A percentile compares a stretch with the other conserved stretches of the same genome.
phyloP scores from a whole-genome alignment of 176 grass and related monocot genomes.

The Aegilops bicornis region DNA sequence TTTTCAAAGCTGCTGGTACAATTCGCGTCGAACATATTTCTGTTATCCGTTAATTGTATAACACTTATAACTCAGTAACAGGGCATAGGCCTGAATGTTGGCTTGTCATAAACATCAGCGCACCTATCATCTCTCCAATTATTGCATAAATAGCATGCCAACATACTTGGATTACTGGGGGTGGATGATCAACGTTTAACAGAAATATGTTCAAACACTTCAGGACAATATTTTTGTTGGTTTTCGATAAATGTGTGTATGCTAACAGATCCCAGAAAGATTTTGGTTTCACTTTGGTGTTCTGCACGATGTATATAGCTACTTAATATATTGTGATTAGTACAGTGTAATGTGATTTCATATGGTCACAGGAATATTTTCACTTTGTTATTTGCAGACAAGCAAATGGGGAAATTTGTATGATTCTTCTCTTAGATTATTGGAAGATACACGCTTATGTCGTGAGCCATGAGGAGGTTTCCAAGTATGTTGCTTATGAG shows the following conservation, averaged over 20 bases:
- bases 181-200: not conserved
- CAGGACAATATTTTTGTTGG: not conserved
- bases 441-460: conserved; percentile 87
- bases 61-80: not conserved
- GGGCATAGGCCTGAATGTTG: not conserved
- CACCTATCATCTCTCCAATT: not conserved
- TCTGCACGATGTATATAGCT: not conserved
- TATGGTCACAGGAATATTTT: conserved; percentile 10
- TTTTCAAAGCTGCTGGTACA: not conserved
- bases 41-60: not conserved
- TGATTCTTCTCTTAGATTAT: conserved; percentile 70
- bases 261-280: not conserved
- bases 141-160: not conserved
- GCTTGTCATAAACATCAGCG: not conserved
- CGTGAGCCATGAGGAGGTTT: conserved; percentile 78
- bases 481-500: conserved; percentile 71
- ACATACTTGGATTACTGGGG: not conserved
- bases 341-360: conserved; percentile 17
- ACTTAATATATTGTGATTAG: not conserved
- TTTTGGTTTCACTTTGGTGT: conserved; percentile 7
- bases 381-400: conserved; percentile 59
- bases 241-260: conserved; percentile 33
- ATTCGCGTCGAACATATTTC: not conserved
- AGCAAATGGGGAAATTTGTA: conserved; percentile 76
- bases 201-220: not conserved